Conservation (phyloP, 352 stramenopile genomes). For the Globisporangium parvum region DNA sequence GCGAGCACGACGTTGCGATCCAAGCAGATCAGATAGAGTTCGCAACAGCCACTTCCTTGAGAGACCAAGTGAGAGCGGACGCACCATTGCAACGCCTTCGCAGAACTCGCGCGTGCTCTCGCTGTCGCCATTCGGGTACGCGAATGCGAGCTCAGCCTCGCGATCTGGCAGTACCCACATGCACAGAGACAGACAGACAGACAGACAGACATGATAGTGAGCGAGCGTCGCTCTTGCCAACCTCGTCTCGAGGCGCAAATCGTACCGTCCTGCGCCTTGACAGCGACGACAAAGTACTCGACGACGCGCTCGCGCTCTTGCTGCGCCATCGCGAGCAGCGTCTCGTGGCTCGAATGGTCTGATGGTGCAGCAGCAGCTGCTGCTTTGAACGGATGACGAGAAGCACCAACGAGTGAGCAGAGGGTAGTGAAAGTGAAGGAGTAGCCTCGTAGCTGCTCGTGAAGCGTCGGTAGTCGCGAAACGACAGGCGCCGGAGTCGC, state of each 20-base stretch:
- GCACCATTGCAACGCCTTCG: conserved; percentile 42
- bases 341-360: no score
- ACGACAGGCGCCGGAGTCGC: no score
- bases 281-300: conserved; percentile 35
- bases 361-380: no score
- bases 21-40: not conserved
- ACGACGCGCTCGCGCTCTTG: not conserved
- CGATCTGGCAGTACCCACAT: conserved; percentile 11
- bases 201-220: not conserved
- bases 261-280: conserved; percentile 21
- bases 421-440: no score
- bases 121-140: conserved; percentile 24
- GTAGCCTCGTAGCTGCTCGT: no score
- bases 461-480: no score
- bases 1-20: not conserved
- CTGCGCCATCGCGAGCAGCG: not conserved
- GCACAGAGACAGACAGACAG: not conserved
- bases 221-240: not conserved
- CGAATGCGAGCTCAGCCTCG: conserved; percentile 23
- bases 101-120: conserved; percentile 34
- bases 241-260: not conserved
- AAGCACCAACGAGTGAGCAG: no score
- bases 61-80: not conserved
- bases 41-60: not conserved
- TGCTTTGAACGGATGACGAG: no score